phyloP scores from a whole-genome alignment of 2,329 filamentous ascomycete species.

The Aspergillus latus region DNA sequence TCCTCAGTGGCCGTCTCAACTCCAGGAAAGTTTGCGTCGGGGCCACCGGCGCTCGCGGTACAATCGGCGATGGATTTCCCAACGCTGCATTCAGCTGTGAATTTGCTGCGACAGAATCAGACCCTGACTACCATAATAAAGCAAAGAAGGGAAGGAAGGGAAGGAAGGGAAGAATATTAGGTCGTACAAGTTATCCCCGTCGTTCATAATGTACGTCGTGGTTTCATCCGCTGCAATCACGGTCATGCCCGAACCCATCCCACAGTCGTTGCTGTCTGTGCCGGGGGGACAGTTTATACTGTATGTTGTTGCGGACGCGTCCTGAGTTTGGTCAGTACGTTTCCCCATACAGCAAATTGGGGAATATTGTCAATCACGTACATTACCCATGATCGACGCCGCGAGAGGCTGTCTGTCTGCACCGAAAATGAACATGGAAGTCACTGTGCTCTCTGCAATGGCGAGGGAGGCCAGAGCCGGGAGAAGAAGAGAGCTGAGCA shows the following conservation, averaged over 20 bases:
- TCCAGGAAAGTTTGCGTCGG: slow-evolving; percentile 17
- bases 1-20: slow-evolving; percentile 16
- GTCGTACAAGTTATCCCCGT: slow-evolving; percentile 11
- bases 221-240: slow-evolving; percentile 17
- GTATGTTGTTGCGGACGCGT: slow-evolving; percentile 28
- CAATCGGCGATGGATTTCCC: slow-evolving; percentile 22
- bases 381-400: slow-evolving; percentile 28
- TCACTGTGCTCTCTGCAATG: slow-evolving; percentile 21
- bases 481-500: slow-evolving; percentile 15
- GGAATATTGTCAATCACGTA: slow-evolving; percentile 8
- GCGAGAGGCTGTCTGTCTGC: slow-evolving; percentile 25
- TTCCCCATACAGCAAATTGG: background rate
- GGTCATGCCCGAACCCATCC: slow-evolving; percentile 29
- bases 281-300: slow-evolving; percentile 27
- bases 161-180: background rate
- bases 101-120: slow-evolving; percentile 12
- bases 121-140: background rate
- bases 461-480: slow-evolving; percentile 22
- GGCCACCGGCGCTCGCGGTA: slow-evolving; percentile 16
- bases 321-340: slow-evolving; percentile 10
- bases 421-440: slow-evolving; percentile 28
- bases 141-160: background rate
- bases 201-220: slow-evolving; percentile 16
- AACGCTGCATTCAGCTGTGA: slow-evolving; percentile 20
- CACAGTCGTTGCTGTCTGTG: slow-evolving; percentile 25